Evolutionary conservation across 257 asterid species (phyloP).

Genomic region (Primulina huaijiensis): DNA sequence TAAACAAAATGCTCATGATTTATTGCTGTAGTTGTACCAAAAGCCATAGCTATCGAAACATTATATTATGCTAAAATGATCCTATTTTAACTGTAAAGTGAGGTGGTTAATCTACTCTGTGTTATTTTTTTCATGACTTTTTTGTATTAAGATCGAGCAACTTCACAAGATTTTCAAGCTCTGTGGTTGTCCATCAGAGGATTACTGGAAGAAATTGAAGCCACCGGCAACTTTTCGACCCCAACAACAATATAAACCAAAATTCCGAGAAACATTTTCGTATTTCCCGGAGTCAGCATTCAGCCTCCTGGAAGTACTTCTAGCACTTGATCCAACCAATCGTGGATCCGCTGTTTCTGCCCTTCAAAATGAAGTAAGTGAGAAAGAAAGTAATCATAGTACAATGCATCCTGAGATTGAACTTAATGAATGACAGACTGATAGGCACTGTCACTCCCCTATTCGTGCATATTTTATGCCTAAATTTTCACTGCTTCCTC

Average conservation of each 20-base stretch:
- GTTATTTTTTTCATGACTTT: too few relatives aligned
- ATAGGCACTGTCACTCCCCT: not conserved
- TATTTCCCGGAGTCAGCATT: not conserved
- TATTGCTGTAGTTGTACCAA: too few relatives aligned
- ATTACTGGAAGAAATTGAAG: not conserved
- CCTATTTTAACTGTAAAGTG: too few relatives aligned
- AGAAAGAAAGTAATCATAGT: not conserved
- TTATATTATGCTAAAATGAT: too few relatives aligned
- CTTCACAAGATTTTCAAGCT: not conserved
- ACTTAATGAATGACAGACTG: too few relatives aligned
- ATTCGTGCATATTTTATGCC: not conserved
- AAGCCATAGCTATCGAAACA: too few relatives aligned
- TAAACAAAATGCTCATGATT: not conserved
- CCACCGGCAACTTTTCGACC: not conserved
- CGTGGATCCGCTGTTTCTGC: not conserved
- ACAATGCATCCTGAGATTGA: not conserved
- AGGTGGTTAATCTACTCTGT: not conserved
- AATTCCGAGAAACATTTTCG: not conserved
- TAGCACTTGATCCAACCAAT: not conserved
- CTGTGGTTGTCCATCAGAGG: not conserved
- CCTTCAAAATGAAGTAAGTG: not conserved
- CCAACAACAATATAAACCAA: not conserved
- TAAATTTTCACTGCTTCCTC: too few relatives aligned
- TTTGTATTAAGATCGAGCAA: not conserved
- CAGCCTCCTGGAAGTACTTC: not conserved